Base-by-base conservation (phyloP, 2,329 filamentous ascomycete species). In the Verticillium longisporum region DNA sequence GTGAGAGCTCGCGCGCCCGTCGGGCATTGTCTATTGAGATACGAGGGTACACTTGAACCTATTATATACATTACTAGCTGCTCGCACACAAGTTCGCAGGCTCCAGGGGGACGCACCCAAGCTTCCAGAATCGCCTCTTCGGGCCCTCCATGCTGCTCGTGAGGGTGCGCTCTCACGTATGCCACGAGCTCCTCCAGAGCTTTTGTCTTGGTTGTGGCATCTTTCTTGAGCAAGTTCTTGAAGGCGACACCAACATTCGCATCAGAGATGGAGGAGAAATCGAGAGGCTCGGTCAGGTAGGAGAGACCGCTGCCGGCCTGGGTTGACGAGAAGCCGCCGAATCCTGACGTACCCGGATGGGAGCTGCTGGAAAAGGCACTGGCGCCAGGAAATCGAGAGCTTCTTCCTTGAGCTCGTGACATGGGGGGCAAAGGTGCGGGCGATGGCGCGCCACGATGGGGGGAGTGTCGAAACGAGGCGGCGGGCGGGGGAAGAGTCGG, bases 201-300 rank as follows among this genome's bases (percentile, higher is more conserved):
- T 73, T 94, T 97, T 7, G 89, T 83, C 72, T 97, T 96, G 41
- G 95, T 99, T 11, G 87, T 96, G 69, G 88, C 89, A 77, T 97
- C 94, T 75, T 95, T 96, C 77, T 98, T 99, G 58, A 88, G 83
- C 3, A 97, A 77, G 68, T 96, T 97, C 75, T 97, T 96, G 77
- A 97, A 91, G n/a, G 88, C 86, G 14, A 98, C 92, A 41, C 94
- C 86, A 41, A 94, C 81, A 69, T 95, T 90, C 7, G 92, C 83
- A 68, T 97, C 88, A 55, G 87, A 89, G 62, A 99, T 86, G 54
- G 78, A 78, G 37, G 87, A 86, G 66, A 97, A 85, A 69, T 97
- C 89, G 56, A 91, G 90, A 10, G 92, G 91, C 69, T 96, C 92
- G 59, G 90, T 82, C 59, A 98, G 85, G 76, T 97, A 97, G 55